A percentile compares a stretch with the other conserved stretches of the same genome.
Evolutionary conservation across 1,284 basidiomycete species (phyloP).

Genomic region (Nidula niveotomentosa): DNA sequence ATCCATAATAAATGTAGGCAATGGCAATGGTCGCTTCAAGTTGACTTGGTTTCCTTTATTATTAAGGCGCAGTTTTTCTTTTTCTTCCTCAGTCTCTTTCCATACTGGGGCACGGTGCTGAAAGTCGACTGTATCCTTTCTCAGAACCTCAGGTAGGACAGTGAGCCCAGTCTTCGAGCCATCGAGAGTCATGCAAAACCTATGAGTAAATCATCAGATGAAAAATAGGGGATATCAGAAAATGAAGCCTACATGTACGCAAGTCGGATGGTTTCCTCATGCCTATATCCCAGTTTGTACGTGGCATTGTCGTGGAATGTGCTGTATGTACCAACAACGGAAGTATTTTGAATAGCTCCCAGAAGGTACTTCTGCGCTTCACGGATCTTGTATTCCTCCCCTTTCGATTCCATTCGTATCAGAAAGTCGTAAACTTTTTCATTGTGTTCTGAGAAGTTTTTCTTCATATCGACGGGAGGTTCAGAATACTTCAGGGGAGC

Average conservation of each 20-base stretch:
- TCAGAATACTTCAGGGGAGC: constrained; percentile 44
- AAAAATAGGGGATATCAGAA: neutral
- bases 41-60: constrained; percentile 12
- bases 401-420: constrained; percentile 13
- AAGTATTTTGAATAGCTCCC: constrained; percentile 40
- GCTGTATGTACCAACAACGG: constrained; percentile 55
- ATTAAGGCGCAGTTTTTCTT: constrained; percentile 10
- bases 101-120: constrained; percentile 31
- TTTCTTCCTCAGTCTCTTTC: constrained; percentile 29
- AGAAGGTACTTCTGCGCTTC: constrained; percentile 49
- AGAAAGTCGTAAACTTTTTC: constrained; percentile 43
- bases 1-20: constrained; percentile 51
- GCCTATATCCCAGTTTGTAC: constrained; percentile 48
- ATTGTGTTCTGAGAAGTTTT: constrained; percentile 40
- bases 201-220: constrained; percentile 17
- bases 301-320: constrained; percentile 54
- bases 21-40: constrained; percentile 11
- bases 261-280: constrained; percentile 47
- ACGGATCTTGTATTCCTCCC: constrained; percentile 21
- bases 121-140: constrained; percentile 25
- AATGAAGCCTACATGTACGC: constrained; percentile 54
- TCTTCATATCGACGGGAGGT: constrained; percentile 38
- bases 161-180: constrained; percentile 59
- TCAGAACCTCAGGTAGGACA: constrained; percentile 31
- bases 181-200: constrained; percentile 62